Base-by-base conservation (phyloP, 2,329 filamentous ascomycete species). In the Diaporthe citriasiana region DNA sequence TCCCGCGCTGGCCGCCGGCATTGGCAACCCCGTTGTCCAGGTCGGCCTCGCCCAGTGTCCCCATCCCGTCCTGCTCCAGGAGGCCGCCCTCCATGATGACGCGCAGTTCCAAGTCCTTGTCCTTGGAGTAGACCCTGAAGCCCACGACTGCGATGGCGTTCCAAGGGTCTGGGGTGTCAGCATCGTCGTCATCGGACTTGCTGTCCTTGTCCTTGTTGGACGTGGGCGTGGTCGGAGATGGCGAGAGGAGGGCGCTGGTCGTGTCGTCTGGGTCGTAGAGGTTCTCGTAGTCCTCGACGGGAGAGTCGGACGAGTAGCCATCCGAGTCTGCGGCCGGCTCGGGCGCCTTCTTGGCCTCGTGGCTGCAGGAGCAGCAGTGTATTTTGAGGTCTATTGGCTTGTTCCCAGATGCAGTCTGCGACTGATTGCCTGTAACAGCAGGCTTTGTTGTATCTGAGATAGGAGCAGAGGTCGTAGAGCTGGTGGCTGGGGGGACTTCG, bases 91-190 rank as follows among this genome's bases (percentile, higher is more conserved):
- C 88, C 81, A 90, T 86, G 27, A 90, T 87, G 17, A 89, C 86
- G 50, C 85, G 84, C n/a, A 90, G 80, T 79, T 89, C 85, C 3
- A 91, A 82, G 42, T 84, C 81, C 57, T 87, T 85, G 78, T 92
- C 84, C 77, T 88, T 89, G 79, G 88, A 86, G 80, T 92, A 92
- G 8, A 92, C 87, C 6, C 89, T 86, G 69, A 92, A 82, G 0
- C 91, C 90, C 0, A 92, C 86, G 25, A 92, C 88, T 70, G 87
- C 89, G 59, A 92, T 86, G 5, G 90, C 90, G 78, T 92, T 92
- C 90, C 91, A 92, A 1, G 89, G 88, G 33, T 89, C 86, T 33
- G 85, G 81, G 77, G 85, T 83, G 76, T 89, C 86, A 65, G 60
- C 51, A 74, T 87, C 88, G 72, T 90, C 89, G 76, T 89, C 88